Evolutionary conservation across 2,329 filamentous ascomycete species (phyloP), one percentile per base, ranked within the genome.

Genomic region (Neophaeococcomyces mojaviensis): DNA sequence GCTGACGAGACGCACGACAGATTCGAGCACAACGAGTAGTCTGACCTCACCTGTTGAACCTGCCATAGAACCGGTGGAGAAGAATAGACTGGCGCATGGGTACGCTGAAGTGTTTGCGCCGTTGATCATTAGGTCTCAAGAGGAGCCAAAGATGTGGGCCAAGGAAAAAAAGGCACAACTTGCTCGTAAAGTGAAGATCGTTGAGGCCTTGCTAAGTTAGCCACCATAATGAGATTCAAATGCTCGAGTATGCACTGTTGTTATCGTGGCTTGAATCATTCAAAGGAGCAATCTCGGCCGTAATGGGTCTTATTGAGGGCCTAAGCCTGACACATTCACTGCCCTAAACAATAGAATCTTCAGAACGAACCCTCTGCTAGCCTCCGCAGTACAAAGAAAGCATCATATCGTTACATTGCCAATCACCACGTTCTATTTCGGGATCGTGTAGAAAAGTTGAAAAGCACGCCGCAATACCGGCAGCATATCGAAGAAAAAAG

Each of bases 101-200:
- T 57, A 55, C 40, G 47, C 48, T 12, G 53, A 50, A 4, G 32
- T 50, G n/a, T 55, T 58, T 36, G 54, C 53, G 20, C 49, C 49
- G 1, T 26, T 52, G 33, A 44, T 57, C 22, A 54, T 57, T 31
- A 39, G 51, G 26, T 48, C 53, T 12, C 44, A 53, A 22, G 49
- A 49, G n/a, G 48, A 50, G 26, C 35, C 39, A 12, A 32, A 24
- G 7, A 4, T 19, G 6, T 39, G 55, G 33, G 47, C 44, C 15
- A 54, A 49, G 36, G 54, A 58, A 24, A 57, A 50, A 44, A 57
- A 52, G 45, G 43, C 46, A 7, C 42, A 54, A 19, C 46, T 52
- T 9, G 39, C 40, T 5, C 48, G 54, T 5, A 56, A 56, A 41
- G 46, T 46, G 19, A 47, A 46, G 18, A 44, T 53, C 13, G 39